Base-by-base conservation (phyloP, 371 early-diverging fungal genomes). In the Circinella minor region DNA sequence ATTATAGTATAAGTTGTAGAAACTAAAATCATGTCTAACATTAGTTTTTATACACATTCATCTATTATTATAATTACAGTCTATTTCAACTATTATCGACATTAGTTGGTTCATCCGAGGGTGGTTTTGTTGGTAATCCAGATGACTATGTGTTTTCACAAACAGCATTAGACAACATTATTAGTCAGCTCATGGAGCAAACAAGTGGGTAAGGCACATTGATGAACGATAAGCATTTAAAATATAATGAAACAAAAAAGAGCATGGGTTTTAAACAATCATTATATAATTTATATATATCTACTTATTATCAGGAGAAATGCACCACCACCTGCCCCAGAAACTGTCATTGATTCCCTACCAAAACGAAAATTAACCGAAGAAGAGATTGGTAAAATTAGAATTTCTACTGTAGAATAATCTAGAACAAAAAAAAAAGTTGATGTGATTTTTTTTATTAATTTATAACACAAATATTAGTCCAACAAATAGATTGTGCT, bases 171-270 rank as follows among this genome's bases (percentile, higher is more conserved):
- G 94, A 94, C 72, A 89, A 94, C 69, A 91, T 94, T 61, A 92
- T 94, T 61, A 84, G 91, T 11, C 92, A 90, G 66, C 73, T 94
- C 71, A 92, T 94, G 93, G 93, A 94, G 61, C 91, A 93, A 71
- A 85, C 87, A 65, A 80, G 77, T 67, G 83, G 82, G 78, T 82
- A 71, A 75, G 67, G 15, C 17, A 1, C 13, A 5, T 5, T 36
- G 46, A 39, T 34, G 47, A 9, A 15, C 15, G 47, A 47, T 47
- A 11, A 47, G 1, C 55, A n/a, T 4, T 55, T n/a, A 15, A 5
- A 57, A 17, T 20, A n/a, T 7, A 27, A n/a, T 51, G 51, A 14
- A 51, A 51, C 51, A 51, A n/a, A 51, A 13, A 47, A 15, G 15
- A 15, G 9, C 47, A 47, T 47, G 47, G 47, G 47, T 9, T 47